A percentile compares a stretch with the other conserved stretches of the same genome.
phyloP scores from a whole-genome alignment of 2,329 filamentous ascomycete genomes.

The Fusarium haematococcum region DNA sequence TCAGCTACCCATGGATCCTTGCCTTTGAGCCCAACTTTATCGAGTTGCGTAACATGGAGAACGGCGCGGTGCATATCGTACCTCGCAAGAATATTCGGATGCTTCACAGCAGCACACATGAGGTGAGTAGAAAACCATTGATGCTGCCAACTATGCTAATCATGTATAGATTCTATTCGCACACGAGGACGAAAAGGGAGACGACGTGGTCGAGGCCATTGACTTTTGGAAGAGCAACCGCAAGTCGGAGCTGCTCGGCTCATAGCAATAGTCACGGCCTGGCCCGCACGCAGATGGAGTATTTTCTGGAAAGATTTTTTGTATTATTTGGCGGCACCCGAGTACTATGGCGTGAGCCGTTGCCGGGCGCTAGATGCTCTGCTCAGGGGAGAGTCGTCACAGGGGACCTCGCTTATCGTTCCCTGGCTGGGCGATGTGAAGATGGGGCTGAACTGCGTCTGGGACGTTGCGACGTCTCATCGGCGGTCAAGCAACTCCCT shows the following conservation, averaged over 20 bases:
- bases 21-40: constrained; percentile 98
- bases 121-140: constrained; percentile 68
- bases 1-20: constrained; percentile 96
- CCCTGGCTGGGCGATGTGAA: constrained; percentile 1
- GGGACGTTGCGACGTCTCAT: constrained; percentile 1
- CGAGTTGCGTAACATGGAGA: constrained; percentile 95
- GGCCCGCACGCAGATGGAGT: constrained; percentile 27
- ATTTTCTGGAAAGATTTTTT: constrained; percentile 45
- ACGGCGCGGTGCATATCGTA: constrained; percentile 93
- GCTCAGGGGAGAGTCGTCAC: constrained; percentile 36
- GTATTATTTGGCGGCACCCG: constrained; percentile 42
- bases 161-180: constrained; percentile 88
- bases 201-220: constrained; percentile 92
- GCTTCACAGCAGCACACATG: constrained; percentile 95
- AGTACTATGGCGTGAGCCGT: constrained; percentile 28
- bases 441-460: constrained; percentile 11
- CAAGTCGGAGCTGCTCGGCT: constrained; percentile 57
- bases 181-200: constrained; percentile 94
- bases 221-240: constrained; percentile 90
- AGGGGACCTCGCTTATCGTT: constrained; percentile 29
- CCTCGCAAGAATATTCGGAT: constrained; percentile 97
- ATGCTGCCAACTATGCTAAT: constrained; percentile 19
- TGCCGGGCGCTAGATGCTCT: constrained; percentile 32
- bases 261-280: constrained; percentile 29
- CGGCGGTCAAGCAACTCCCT: background rate